These are phyloP conservation scores for Penicillium sp. DNA, from an alignment of 2,329 filamentous ascomycete genomes.

Conservation along the genomic window DNA sequence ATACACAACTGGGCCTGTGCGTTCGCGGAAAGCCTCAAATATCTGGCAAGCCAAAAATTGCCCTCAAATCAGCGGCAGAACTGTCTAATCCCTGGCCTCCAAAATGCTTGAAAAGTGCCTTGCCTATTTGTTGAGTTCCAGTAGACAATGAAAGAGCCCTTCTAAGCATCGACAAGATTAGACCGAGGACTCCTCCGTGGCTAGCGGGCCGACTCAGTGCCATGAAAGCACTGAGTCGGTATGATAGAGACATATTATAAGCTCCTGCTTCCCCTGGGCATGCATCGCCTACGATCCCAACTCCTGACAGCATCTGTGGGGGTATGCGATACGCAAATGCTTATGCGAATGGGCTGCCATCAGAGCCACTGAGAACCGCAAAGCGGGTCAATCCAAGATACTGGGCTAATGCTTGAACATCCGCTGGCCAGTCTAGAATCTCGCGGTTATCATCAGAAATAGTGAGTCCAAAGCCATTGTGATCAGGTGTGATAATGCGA, in stretches of 20 bases:
- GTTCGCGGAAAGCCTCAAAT: constrained; percentile 36
- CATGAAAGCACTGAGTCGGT: constrained; percentile 25
- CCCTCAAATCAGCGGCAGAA: constrained; percentile 19
- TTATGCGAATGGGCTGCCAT: constrained; percentile 54
- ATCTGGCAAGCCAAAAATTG: constrained; percentile 17
- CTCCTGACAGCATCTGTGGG: constrained; percentile 35
- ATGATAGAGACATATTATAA: constrained; percentile 33
- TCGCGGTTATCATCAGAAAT: constrained; percentile 43
- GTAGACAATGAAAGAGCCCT: constrained; percentile 24
- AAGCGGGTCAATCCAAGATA: constrained; percentile 48
- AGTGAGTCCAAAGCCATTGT: constrained; percentile 51
- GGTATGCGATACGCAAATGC: constrained; percentile 49
- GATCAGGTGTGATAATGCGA: constrained; percentile 49
- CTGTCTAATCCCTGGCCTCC: constrained; percentile 10
- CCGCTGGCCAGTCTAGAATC: constrained; percentile 48
- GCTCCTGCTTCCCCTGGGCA: constrained; percentile 41
- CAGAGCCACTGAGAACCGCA: constrained; percentile 51
- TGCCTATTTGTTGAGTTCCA: constrained; percentile 29
- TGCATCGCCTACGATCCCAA: constrained; percentile 44
- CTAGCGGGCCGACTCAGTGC: constrained; percentile 30
- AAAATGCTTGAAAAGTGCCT: constrained; percentile 25
- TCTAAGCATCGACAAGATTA: constrained; percentile 25
- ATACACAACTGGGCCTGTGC: constrained; percentile 27
- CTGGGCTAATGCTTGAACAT: constrained; percentile 47
- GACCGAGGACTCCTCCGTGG: constrained; percentile 22